Percentiles rank a stretch among this genome's conserved stretches.
Evolutionary conservation across 208 protist genomes (phyloP).

Genomic region (Leishmania amazonensis): DNA sequence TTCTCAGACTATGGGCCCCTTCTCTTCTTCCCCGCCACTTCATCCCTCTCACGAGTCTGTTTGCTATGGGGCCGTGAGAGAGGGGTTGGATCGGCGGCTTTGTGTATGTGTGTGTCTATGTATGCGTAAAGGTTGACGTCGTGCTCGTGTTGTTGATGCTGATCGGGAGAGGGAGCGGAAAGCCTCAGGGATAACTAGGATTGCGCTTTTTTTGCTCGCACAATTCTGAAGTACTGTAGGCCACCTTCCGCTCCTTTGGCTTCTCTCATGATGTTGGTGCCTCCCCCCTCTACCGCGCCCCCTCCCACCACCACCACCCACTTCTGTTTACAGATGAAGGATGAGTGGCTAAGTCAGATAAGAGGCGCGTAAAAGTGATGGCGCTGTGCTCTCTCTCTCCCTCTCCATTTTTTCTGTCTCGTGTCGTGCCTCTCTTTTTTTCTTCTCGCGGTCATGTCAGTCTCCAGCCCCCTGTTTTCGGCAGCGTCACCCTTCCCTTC

Average conservation of each 20-base stretch:
- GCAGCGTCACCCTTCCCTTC: not conserved
- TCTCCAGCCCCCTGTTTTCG: not conserved
- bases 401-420: not conserved
- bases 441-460: not conserved
- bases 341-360: not conserved
- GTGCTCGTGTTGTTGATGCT: not conserved
- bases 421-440: not conserved
- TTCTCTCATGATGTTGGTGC: not conserved
- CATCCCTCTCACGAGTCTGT: not conserved
- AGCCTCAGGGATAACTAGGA: not conserved
- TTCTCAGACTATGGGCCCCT: not conserved
- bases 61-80: not conserved
- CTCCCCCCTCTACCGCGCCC: not conserved
- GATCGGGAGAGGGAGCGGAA: not conserved
- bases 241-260: not conserved
- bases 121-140: not conserved
- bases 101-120: not conserved
- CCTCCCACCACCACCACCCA: too few species aligned
- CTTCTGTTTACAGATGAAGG: not conserved
- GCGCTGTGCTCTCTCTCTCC: not conserved
- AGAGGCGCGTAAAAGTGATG: slow-evolving; percentile 5
- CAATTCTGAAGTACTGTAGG: not conserved
- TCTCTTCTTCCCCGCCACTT: not conserved
- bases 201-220: not conserved
- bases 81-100: not conserved